These are phyloP conservation scores for Fusarium napiforme DNA, from an alignment of 2,329 filamentous ascomycete species.

Conservation along the genomic window DNA sequence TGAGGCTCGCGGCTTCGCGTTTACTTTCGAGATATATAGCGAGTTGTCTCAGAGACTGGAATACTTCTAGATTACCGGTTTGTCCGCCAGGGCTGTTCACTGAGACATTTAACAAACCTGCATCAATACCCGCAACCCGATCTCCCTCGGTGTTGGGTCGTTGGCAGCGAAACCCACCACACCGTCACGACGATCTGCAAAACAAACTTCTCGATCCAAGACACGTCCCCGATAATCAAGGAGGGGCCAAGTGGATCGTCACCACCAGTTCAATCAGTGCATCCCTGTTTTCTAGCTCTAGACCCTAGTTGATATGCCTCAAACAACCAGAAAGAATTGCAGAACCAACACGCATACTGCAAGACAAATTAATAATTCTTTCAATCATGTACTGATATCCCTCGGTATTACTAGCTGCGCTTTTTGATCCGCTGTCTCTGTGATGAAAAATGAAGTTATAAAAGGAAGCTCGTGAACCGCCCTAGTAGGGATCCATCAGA, in stretches of 20 bases:
- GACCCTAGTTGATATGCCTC: constrained; percentile 7
- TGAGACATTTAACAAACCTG: constrained; percentile 13
- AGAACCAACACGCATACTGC: background rate
- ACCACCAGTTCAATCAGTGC: background rate
- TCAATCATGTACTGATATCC: background rate
- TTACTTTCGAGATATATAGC: rapidly evolving
- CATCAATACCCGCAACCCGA: background rate
- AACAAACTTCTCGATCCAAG: background rate
- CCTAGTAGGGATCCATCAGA: constrained; percentile 13
- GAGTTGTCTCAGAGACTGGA: background rate
- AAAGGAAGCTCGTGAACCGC: constrained; percentile 10
- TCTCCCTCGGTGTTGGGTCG: background rate
- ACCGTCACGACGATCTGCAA: constrained; percentile 2
- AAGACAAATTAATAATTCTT: background rate
- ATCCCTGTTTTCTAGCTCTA: constrained; percentile 21
- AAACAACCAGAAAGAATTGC: constrained; percentile 4
- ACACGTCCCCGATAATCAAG: background rate
- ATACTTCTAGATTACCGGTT: background rate
- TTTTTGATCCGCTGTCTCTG: background rate
- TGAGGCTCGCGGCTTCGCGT: background rate
- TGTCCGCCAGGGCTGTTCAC: background rate
- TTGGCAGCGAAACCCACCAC: background rate
- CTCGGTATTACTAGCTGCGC: background rate
- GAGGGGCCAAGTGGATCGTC: background rate
- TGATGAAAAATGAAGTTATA: constrained; percentile 7